Evolutionary conservation across 164 flowering plant genomes (phyloP), one percentile per base, ranked within the genome.

Genomic region (Berberis thunbergii): DNA sequence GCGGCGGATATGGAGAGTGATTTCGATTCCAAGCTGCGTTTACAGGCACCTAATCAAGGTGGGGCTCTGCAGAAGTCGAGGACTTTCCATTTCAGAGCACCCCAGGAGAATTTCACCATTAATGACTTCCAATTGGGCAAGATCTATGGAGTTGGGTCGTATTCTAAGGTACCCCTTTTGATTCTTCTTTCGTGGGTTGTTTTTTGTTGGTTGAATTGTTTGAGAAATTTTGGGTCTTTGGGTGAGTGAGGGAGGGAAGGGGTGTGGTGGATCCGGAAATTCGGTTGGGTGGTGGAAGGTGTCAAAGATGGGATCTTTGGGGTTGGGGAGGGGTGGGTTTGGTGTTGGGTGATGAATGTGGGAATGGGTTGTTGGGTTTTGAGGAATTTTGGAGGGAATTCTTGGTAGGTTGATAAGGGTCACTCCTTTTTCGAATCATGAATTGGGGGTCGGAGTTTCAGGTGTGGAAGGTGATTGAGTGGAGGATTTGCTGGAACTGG

Each of bases 71-170:
- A 67, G 74, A 72, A 78, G 75, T 79, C 89, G 50, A 86, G 85
- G 76, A 82, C 84, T 73, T 86, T 87, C 63, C 83, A 79, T 2
- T 84, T 85, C 62, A 83, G 82, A 68, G 95, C 97, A 54, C 97
- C 97, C 3, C 97, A 90, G 74, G 93, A 88, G 78, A 78, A 76
- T 73, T 88, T 88, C 61, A 81, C 76, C 55, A 74, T 90, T 54
- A 82, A 85, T 62, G 97, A 88, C 60, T 91, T 91, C 67, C 93
- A 91, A 71, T 79, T 88, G 82, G 96, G 97, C 59, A 91, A 85
- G 89, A 88, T 91, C 85, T 91, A 88, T 72, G 97, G 97, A 9
- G 96, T 91, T 59, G 97, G 97, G 59, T 91, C 97, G 45, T 88
- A 90, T 74, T 90, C 97, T 41, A 91, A 91, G 96, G 97, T 91